Percentiles rank a stretch among this genome's conserved stretches.
phyloP scores from a whole-genome alignment of 345 rosid genomes.

The Ailanthus altissimus region DNA sequence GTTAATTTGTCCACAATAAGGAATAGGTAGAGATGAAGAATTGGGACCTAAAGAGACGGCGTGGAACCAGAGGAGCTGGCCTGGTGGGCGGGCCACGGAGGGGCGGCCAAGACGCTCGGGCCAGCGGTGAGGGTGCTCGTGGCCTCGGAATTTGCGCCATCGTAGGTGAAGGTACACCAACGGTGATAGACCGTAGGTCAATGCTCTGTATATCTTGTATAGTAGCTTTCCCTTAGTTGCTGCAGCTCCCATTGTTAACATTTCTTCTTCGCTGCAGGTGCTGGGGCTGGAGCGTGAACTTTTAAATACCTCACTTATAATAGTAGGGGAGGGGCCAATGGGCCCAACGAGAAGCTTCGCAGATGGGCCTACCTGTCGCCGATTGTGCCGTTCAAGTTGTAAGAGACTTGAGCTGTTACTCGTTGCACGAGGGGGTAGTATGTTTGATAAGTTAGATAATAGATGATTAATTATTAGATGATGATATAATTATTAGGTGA shows the following conservation, averaged over 20 bases:
- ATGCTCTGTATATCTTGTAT: constrained; percentile 66
- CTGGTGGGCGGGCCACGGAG: constrained; percentile 67
- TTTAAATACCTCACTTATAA: not conserved
- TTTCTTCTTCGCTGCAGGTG: not conserved
- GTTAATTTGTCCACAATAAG: not conserved
- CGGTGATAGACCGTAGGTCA: constrained; percentile 63
- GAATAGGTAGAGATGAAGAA: not conserved
- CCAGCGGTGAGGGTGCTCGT: constrained; percentile 77
- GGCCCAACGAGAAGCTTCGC: not conserved
- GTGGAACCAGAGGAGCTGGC: constrained; percentile 85
- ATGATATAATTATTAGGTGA: no score
- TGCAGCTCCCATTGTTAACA: constrained; percentile 3
- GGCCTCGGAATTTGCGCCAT: constrained; percentile 71
- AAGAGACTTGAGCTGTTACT: not conserved
- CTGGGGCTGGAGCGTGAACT: not conserved
- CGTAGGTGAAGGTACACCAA: constrained; percentile 63
- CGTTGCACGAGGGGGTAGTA: no score
- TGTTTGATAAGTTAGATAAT: no score
- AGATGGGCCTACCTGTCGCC: not conserved
- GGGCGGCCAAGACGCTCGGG: constrained; percentile 80
- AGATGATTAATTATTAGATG: no score
- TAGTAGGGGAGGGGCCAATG: not conserved
- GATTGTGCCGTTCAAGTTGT: not conserved
- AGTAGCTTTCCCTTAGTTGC: constrained; percentile 43
- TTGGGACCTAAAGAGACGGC: constrained; percentile 77